Conservation (phyloP, 805 yeast species). For the Kregervanrija fluxuum region DNA sequence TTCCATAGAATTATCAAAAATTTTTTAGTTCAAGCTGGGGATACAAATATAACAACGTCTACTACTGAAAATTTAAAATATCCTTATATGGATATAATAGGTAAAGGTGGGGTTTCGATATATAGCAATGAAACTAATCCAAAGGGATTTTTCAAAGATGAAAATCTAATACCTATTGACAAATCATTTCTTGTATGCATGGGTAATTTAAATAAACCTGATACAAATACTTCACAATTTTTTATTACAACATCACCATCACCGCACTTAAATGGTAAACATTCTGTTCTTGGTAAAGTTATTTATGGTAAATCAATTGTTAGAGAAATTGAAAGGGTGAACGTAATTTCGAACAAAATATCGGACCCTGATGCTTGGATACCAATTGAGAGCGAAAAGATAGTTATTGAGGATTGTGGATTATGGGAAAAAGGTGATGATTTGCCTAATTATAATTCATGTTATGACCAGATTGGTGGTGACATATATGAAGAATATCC, state of each 20-base stretch:
- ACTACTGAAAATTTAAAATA: conserved; percentile 27
- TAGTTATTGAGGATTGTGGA: conserved; percentile 54
- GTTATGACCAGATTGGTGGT: conserved; percentile 54
- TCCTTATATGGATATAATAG: conserved; percentile 22
- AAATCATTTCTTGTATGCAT: conserved; percentile 49
- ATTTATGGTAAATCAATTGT: conserved; percentile 61
- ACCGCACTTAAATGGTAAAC: conserved; percentile 70
- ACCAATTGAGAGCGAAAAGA: conserved; percentile 33
- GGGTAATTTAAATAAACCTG: conserved; percentile 48
- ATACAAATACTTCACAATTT: conserved; percentile 59
- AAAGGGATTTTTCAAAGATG: conserved; percentile 44
- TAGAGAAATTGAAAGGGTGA: conserved; percentile 52
- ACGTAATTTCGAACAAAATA: conserved; percentile 33
- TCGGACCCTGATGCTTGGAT: conserved; percentile 16
- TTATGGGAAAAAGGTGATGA: conserved; percentile 46
- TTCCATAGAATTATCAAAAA: conserved; percentile 63
- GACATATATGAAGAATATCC: conserved; percentile 74
- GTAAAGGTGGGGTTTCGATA: conserved; percentile 42
- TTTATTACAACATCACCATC: conserved; percentile 64
- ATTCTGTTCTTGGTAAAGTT: conserved; percentile 72
- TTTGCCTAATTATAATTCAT: conserved; percentile 57
- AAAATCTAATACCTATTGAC: conserved; percentile 42
- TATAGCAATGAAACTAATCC: conserved; percentile 22
- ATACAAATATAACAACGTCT: conserved; percentile 25
- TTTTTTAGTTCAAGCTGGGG: conserved; percentile 69